Base-by-base conservation (phyloP, 305 asterid genomes). In the Fraxinus floribunda region DNA sequence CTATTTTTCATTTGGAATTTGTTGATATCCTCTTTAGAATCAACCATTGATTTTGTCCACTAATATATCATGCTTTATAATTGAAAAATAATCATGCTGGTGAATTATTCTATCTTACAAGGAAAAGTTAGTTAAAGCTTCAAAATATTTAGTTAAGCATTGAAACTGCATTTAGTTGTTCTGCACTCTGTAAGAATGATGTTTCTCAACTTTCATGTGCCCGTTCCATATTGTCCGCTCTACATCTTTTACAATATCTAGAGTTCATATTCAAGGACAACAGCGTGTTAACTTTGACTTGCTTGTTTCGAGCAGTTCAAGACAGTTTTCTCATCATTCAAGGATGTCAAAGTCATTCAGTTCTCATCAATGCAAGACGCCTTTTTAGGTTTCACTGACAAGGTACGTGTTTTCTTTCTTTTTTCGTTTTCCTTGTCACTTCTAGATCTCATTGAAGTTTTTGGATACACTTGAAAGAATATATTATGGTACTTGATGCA, bases 301-400 rank as follows among this genome's bases (percentile, higher is more conserved):
- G 5, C 10, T 82, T 86, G 39, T 81, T 76, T 75, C 77, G 34
- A 85, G 82, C 97, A 96, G 99, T 88, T 90, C 84, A 92, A 90
- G 90, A 87, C 90, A 39, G 71, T 89, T 82, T 94, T 96, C 90
- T 89, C 97, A 64, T 77, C 88, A 22, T 94, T 89, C 86, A 91
- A 91, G 88, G 92, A 92, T 80, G 90, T 92, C 81, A 94, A 94
- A 91, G 97, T 94, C 83, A 90, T 96, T 62, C 97, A 93, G 87
- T 96, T 96, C 90, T 94, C 95, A 70, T 83, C 98, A 39, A 91
- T 96, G 98, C 97, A 94, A 87, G 95, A 90, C 5, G 97, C 98
- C 78, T 96, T 93, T 88, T 70, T 55, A 77, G 97, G 98, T 84
- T 96, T 96, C 91, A 82, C 90, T 1, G 95, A 94, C 92, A 93